These are phyloP conservation scores for Penstemon eatonii DNA, from an alignment of 257 asterid species.

Conservation along the genomic window DNA sequence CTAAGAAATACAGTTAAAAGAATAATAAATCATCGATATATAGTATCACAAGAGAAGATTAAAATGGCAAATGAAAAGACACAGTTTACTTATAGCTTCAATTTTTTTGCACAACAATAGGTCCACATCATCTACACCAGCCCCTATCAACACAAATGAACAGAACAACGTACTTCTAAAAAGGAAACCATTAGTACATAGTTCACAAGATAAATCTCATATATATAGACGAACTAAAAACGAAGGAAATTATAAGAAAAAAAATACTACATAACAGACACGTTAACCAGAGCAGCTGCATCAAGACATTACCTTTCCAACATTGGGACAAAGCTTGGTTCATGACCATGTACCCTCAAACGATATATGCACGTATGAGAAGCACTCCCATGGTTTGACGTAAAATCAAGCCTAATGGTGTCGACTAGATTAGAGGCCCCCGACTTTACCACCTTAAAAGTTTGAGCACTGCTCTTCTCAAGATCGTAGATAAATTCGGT, in stretches of 20 bases:
- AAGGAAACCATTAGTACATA: too few species aligned
- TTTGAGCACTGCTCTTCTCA: conserved; percentile 71
- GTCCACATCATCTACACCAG: too few species aligned
- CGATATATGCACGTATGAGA: conserved; percentile 87
- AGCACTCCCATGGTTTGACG: conserved; percentile 78
- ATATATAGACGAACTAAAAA: not conserved
- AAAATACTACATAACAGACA: not conserved
- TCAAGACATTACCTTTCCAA: conserved; percentile 42
- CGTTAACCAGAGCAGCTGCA: conserved; percentile 16
- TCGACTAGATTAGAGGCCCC: conserved; percentile 49
- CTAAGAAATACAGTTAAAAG: too few species aligned
- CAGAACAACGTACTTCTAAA: too few species aligned
- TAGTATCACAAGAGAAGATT: too few species aligned
- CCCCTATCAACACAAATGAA: too few species aligned
- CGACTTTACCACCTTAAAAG: conserved; percentile 57
- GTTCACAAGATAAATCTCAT: too few species aligned
- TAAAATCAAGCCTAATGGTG: conserved; percentile 68
- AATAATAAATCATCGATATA: too few species aligned
- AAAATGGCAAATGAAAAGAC: too few species aligned
- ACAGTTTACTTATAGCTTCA: too few species aligned
- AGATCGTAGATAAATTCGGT: conserved; percentile 77
- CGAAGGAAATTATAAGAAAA: not conserved
- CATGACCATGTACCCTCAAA: conserved; percentile 81
- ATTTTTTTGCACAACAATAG: too few species aligned
- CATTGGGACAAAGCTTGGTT: conserved; percentile 42